phyloP scores from a whole-genome alignment of 495 filamentous ascomycete genomes.

The Delitschia confertaspora region DNA sequence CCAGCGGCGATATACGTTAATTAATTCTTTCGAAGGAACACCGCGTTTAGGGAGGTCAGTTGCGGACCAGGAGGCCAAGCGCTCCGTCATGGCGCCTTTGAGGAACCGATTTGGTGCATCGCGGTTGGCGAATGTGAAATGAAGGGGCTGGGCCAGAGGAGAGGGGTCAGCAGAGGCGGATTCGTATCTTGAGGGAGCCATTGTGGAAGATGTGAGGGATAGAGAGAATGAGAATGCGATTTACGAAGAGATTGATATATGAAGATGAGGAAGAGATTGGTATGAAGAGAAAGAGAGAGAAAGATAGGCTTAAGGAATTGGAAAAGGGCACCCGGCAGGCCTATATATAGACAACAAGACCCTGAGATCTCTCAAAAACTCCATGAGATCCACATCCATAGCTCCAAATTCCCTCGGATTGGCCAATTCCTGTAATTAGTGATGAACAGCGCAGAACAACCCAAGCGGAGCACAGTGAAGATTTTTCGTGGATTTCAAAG shows the following conservation, averaged over 20 bases:
- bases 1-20: conserved; percentile 53
- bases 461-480: no score
- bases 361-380: no score
- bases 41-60: conserved; percentile 43
- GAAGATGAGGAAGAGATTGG: background rate
- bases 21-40: conserved; percentile 48
- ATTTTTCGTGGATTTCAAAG: no score
- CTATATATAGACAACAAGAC: no score
- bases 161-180: conserved; percentile 38
- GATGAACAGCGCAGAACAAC: no score
- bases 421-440: no score
- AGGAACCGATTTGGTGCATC: conserved; percentile 52
- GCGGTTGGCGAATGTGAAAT: conserved; percentile 49
- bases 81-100: conserved; percentile 58
- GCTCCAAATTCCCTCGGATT: no score
- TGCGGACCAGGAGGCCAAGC: conserved; percentile 47
- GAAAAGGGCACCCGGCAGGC: no score
- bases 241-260: background rate
- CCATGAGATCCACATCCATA: no score
- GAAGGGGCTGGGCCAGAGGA: conserved; percentile 47
- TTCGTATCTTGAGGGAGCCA: conserved; percentile 30
- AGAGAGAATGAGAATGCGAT: background rate
- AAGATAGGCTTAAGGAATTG: background rate
- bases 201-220: conserved; percentile 6
- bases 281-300: background rate